Evolutionary conservation across 805 yeast species (phyloP).

Genomic region (Schizosaccharomyces octosporus): DNA sequence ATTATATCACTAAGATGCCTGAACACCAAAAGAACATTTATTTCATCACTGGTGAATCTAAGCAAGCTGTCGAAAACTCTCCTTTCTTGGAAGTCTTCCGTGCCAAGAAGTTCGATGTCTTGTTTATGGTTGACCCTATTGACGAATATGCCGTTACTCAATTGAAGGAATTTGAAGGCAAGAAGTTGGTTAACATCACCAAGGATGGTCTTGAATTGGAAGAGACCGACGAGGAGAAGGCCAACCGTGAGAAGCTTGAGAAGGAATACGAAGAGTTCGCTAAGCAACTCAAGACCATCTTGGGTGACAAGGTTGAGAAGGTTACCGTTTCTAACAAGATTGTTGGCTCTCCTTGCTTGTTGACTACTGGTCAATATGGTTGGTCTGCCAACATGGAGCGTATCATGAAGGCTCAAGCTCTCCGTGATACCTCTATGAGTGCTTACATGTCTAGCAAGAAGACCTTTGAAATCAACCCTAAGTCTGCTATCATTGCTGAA

Average conservation of each 20-base stretch:
- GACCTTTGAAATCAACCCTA: constrained; percentile 96
- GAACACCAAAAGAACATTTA: constrained; percentile 98
- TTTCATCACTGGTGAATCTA: constrained; percentile 96
- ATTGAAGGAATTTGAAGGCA: constrained; percentile 97
- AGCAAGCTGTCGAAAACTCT: constrained; percentile 93
- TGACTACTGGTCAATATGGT: constrained; percentile 98
- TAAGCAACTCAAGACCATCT: constrained; percentile 83
- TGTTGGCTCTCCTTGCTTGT: constrained; percentile 97
- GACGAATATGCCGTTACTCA: constrained; percentile 99
- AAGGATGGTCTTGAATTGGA: constrained; percentile 91
- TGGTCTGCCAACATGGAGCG: constrained; percentile 99
- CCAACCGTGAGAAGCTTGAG: constrained; percentile 73
- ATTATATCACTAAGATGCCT: constrained; percentile 97
- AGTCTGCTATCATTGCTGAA: constrained; percentile 82
- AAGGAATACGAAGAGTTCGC: constrained; percentile 83
- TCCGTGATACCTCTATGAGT: constrained; percentile 95
- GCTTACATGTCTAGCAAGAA: constrained; percentile 98
- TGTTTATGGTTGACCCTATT: constrained; percentile 95
- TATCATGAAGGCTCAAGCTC: constrained; percentile 99
- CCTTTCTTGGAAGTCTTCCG: constrained; percentile 97
- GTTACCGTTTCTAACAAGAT: constrained; percentile 94
- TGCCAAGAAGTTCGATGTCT: constrained; percentile 94
- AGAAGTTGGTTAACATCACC: constrained; percentile 94
- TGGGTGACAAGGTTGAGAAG: constrained; percentile 97
- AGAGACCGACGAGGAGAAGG: constrained; percentile 96